These are phyloP conservation scores for Aspergillus baeticus DNA, from an alignment of 495 filamentous ascomycete genomes.

Conservation along the genomic window DNA sequence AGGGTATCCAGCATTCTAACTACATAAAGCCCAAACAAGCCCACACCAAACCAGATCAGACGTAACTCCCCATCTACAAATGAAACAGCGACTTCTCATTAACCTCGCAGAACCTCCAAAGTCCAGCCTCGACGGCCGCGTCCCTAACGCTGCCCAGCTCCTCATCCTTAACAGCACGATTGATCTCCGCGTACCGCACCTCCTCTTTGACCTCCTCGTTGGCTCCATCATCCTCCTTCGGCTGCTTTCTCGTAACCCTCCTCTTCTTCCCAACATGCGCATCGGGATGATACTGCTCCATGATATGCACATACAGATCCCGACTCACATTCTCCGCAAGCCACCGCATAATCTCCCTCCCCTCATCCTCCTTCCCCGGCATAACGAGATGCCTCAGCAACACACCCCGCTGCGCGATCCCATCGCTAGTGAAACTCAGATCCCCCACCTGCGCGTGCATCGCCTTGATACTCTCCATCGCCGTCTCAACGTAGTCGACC, in stretches of 20 bases:
- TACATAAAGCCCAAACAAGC: no score
- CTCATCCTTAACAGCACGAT: slow-evolving; percentile 61
- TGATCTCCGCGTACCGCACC: slow-evolving; percentile 71
- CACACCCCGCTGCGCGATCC: slow-evolving; percentile 70
- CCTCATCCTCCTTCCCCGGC: slow-evolving; percentile 70
- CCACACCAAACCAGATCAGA: no score
- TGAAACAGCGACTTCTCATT: slow-evolving; percentile 70
- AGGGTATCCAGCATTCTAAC: no score
- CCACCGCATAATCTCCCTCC: slow-evolving; percentile 66
- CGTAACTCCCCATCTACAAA: slow-evolving; percentile 38
- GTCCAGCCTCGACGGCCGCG: slow-evolving; percentile 64
- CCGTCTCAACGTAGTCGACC: slow-evolving; percentile 64
- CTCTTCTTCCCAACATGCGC: slow-evolving; percentile 71
- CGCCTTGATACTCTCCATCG: slow-evolving; percentile 67
- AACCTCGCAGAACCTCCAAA: slow-evolving; percentile 74
- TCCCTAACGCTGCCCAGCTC: slow-evolving; percentile 60
- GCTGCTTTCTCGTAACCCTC: slow-evolving; percentile 27
- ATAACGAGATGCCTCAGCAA: slow-evolving; percentile 75
- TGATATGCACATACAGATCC: slow-evolving; percentile 70
- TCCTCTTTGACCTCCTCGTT: slow-evolving; percentile 30
- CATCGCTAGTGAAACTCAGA: slow-evolving; percentile 71
- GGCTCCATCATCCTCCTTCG: slow-evolving; percentile 34
- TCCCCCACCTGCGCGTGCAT: slow-evolving; percentile 79
- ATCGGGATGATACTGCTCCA: slow-evolving; percentile 77
- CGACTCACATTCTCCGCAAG: slow-evolving; percentile 63